These are phyloP conservation scores for Schizosaccharomyces osmophilus DNA, from an alignment of 805 yeast genomes.

Conservation along the genomic window DNA sequence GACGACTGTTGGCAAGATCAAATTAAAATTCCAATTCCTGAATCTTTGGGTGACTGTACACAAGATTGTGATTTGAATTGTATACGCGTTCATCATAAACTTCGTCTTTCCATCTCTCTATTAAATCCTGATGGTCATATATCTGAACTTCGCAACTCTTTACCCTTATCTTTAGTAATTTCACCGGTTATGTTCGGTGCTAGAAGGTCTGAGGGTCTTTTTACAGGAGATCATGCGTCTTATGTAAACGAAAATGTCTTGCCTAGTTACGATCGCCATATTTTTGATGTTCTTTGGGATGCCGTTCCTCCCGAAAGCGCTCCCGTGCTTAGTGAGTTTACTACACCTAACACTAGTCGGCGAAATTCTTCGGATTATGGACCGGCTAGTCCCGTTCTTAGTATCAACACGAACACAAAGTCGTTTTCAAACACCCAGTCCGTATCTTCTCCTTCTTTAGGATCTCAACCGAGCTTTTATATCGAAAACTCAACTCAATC, in stretches of 20 bases:
- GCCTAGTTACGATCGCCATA: constrained; percentile 60
- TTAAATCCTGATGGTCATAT: constrained; percentile 78
- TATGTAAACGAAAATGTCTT: constrained; percentile 49
- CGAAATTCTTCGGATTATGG: background rate
- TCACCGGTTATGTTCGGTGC: constrained; percentile 61
- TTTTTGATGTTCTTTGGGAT: constrained; percentile 57
- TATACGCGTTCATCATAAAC: constrained; percentile 68
- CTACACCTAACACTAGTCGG: constrained; percentile 14
- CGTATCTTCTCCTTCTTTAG: background rate
- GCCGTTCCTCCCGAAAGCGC: constrained; percentile 24
- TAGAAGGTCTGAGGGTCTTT: constrained; percentile 15
- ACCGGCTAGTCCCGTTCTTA: background rate
- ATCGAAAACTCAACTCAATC: background rate
- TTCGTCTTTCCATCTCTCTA: constrained; percentile 56
- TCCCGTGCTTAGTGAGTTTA: constrained; percentile 16
- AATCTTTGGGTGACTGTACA: constrained; percentile 47
- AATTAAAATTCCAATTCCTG: constrained; percentile 38
- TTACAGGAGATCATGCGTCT: constrained; percentile 16
- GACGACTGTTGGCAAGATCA: constrained; percentile 52
- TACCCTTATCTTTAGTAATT: constrained; percentile 56
- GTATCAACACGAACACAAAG: background rate
- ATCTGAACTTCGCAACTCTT: constrained; percentile 72
- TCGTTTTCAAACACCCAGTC: background rate
- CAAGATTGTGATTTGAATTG: constrained; percentile 65
- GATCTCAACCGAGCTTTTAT: background rate